Percentiles rank a stretch among this genome's conserved stretches.
Evolutionary conservation across 352 stramenopile genomes (phyloP).

Genomic region (Pythium scleroteichum): DNA sequence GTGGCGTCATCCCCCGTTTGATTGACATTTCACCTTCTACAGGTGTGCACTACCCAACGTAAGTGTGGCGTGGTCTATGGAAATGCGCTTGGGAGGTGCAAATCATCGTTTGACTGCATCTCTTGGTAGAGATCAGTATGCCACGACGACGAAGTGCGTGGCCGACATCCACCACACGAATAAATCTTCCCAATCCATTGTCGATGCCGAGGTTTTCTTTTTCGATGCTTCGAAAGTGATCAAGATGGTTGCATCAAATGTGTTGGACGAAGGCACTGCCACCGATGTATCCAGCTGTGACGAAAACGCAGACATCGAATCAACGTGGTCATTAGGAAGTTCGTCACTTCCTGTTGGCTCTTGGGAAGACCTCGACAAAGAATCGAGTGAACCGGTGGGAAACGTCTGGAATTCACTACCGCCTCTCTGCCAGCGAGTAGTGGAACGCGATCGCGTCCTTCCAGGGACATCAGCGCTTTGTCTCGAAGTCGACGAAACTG

Average conservation of each 20-base stretch:
- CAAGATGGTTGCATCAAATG: background rate
- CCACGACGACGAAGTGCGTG: no score
- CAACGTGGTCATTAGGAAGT: constrained; percentile 6
- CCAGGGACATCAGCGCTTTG: background rate
- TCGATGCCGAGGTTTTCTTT: constrained; percentile 40
- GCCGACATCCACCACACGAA: no score
- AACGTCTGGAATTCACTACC: background rate
- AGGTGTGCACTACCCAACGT: background rate
- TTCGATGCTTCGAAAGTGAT: constrained; percentile 41
- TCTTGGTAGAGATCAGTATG: no score
- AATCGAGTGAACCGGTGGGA: background rate
- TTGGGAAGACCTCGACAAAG: constrained; percentile 23
- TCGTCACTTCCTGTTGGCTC: background rate
- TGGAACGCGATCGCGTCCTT: no score
- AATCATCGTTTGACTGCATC: background rate
- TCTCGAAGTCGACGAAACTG: constrained; percentile 54
- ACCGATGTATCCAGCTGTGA: constrained; percentile 27
- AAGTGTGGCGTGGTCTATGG: background rate
- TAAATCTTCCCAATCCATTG: constrained; percentile 6
- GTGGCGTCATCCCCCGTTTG: constrained; percentile 6
- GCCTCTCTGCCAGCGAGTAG: background rate
- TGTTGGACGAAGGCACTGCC: constrained; percentile 4
- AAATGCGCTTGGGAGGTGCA: no score
- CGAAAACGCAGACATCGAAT: constrained; percentile 3
- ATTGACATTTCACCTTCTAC: constrained; percentile 15